Evolutionary conservation across 2,329 filamentous ascomycete species (phyloP), one percentile per base, ranked within the genome.

Genomic region (Aspergillus eucalypticola): DNA sequence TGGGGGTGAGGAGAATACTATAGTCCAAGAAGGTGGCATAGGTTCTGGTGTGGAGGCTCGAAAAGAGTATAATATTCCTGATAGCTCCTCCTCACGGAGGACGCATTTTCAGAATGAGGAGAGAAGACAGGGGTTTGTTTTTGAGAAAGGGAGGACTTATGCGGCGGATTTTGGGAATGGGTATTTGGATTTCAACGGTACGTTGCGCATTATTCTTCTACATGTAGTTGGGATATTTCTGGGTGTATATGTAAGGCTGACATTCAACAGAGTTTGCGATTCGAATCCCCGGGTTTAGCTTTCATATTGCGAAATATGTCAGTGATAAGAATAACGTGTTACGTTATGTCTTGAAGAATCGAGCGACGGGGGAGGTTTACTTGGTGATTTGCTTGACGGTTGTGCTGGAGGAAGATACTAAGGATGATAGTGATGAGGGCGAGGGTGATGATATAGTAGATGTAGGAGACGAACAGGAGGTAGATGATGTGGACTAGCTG

Each of bases 301-400:
- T 77, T 48, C 75, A 73, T 58, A 69, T 76, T 51, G 64, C 70
- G 42, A 70, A 75, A 51, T 76, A 77, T 58, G 74, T 80, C n/a
- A 72, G 79, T 69, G 84, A 86, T 73, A 90, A 90, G 82, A 89
- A 90, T 81, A 91, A 96, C 79, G 84, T 88, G 67, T 85, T 96
- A 79, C 93, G 93, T 84, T 97, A 98, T 78, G 91, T 96, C 60
- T 84, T 98, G 71, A 94, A 93, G 73, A 90, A 97, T 76, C 86
- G 86, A 62, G 76, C 82, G 21, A 94, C 90, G 0, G 85, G 85
- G 51, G 84, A 90, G 35, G 84, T 91, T 15, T 91, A 96, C 68
- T 86, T 96, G 29, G 91, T 94, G 49, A 82, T 98, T 15, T 77
- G 92, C 5, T 94, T 98, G 73, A 89, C 88, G 17, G 81, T 97